These are phyloP conservation scores for Venturia aucupariae DNA, from an alignment of 2,329 filamentous ascomycete species.

Conservation along the genomic window DNA sequence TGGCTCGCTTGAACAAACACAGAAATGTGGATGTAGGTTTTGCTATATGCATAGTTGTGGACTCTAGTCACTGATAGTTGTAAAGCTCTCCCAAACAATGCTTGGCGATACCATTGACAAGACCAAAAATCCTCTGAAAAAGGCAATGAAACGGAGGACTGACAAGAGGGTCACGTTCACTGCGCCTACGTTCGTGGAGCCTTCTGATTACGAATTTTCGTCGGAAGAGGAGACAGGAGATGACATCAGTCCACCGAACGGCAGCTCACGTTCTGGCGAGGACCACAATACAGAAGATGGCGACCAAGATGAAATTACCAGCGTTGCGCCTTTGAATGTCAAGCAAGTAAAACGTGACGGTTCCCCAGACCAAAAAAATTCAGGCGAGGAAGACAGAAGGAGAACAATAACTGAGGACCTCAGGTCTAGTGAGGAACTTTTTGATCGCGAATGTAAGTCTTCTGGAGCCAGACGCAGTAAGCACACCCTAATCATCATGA, in stretches of 20 bases:
- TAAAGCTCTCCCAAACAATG: slow-evolving; percentile 59
- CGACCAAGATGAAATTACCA: slow-evolving; percentile 18
- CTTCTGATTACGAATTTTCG: slow-evolving; percentile 79
- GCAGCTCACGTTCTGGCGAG: neutral
- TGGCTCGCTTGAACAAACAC: slow-evolving; percentile 93
- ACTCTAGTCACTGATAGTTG: neutral
- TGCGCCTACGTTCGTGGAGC: slow-evolving; percentile 77
- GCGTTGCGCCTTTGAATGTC: slow-evolving; percentile 30
- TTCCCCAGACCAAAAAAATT: slow-evolving; percentile 20
- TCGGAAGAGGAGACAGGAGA: slow-evolving; percentile 61
- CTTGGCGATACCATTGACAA: slow-evolving; percentile 67
- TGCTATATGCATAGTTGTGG: neutral
- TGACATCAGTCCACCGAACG: slow-evolving; percentile 22
- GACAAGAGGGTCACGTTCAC: slow-evolving; percentile 82
- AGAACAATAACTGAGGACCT: slow-evolving; percentile 30
- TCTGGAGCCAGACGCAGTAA: neutral
- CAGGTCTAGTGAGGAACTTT: slow-evolving; percentile 54
- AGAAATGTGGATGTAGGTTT: slow-evolving; percentile 84
- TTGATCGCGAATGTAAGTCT: slow-evolving; percentile 37
- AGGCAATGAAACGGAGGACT: slow-evolving; percentile 71
- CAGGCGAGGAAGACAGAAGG: slow-evolving; percentile 11
- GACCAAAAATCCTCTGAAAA: slow-evolving; percentile 71
- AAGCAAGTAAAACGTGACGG: slow-evolving; percentile 22
- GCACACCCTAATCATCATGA: neutral
- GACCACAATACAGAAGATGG: slow-evolving; percentile 10